Evolutionary conservation across 108 stramenopile species (phyloP).

Genomic region (Nannochloropsis salina): DNA sequence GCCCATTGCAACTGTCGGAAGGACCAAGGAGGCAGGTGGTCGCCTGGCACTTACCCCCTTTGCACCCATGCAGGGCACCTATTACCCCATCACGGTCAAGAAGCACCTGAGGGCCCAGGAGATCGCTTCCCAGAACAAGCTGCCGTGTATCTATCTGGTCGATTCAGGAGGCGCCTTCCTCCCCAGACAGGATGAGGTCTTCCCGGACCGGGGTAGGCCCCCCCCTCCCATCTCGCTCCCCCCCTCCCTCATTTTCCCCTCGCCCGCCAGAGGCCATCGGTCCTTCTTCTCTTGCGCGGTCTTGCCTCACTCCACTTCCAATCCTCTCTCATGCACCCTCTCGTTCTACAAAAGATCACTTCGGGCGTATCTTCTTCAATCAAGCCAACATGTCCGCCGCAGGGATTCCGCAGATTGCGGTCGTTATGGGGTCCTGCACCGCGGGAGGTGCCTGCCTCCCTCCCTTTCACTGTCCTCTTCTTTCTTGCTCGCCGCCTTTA

Average conservation of each 20-base stretch:
- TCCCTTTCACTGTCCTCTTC: background rate
- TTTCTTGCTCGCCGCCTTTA: background rate
- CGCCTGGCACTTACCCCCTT: background rate
- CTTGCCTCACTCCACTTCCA: background rate
- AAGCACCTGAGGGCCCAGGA: constrained; percentile 97
- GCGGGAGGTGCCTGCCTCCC: constrained; percentile 69
- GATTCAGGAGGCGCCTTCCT: constrained; percentile 85
- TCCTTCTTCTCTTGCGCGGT: background rate
- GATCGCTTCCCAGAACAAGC: constrained; percentile 79
- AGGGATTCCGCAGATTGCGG: constrained; percentile 87
- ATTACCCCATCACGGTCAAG: constrained; percentile 97
- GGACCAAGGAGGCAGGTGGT: background rate
- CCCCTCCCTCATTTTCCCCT: background rate
- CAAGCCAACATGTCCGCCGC: constrained; percentile 65
- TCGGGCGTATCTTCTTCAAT: constrained; percentile 96
- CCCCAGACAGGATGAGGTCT: constrained; percentile 91
- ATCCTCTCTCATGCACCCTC: background rate
- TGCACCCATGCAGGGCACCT: constrained; percentile 88
- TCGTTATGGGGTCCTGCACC: constrained; percentile 94
- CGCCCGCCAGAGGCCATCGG: background rate
- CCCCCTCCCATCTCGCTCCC: background rate
- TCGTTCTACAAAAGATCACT: constrained; percentile 61
- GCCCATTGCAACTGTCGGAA: background rate
- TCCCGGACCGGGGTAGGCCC: constrained; percentile 69
- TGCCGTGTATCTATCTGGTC: constrained; percentile 93